phyloP scores from a whole-genome alignment of 768 basidiomycete species.

The Rubroboletus satanas region DNA sequence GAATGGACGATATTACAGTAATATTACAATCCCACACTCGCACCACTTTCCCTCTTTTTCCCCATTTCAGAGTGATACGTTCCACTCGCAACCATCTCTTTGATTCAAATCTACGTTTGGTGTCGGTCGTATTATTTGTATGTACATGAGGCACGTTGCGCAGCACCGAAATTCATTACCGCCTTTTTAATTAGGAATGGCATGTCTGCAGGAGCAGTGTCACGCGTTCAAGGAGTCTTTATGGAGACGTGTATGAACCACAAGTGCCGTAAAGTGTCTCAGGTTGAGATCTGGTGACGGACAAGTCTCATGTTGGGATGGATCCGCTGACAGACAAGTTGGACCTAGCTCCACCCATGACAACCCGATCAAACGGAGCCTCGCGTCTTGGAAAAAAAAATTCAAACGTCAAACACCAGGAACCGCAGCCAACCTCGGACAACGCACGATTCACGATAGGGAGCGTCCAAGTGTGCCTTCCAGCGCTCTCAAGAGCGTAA shows the following conservation, averaged over 20 bases:
- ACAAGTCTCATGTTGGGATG: background rate
- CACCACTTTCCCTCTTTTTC: background rate
- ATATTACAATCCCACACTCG: background rate
- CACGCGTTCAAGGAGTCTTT: background rate
- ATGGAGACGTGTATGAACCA: background rate
- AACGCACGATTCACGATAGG: background rate
- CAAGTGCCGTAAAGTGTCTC: background rate
- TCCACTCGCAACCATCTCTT: background rate
- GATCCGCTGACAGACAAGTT: background rate
- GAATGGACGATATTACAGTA: conserved; percentile 6
- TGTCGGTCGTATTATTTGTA: background rate
- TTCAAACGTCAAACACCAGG: background rate
- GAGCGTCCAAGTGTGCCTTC: conserved; percentile 4
- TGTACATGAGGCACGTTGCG: conserved; percentile 4
- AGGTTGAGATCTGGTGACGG: background rate
- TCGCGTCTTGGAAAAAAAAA: background rate
- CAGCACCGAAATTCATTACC: background rate
- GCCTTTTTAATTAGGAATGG: background rate
- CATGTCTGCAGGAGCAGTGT: background rate
- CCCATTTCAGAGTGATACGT: background rate
- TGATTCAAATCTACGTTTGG: background rate
- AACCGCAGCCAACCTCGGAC: background rate
- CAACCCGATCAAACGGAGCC: background rate
- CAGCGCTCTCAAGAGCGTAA: conserved; percentile 18
- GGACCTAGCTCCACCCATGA: background rate